Evolutionary conservation across 106 monocot species (phyloP), one percentile per base, ranked within the genome.

Genomic region (Agapanthus africanus): DNA sequence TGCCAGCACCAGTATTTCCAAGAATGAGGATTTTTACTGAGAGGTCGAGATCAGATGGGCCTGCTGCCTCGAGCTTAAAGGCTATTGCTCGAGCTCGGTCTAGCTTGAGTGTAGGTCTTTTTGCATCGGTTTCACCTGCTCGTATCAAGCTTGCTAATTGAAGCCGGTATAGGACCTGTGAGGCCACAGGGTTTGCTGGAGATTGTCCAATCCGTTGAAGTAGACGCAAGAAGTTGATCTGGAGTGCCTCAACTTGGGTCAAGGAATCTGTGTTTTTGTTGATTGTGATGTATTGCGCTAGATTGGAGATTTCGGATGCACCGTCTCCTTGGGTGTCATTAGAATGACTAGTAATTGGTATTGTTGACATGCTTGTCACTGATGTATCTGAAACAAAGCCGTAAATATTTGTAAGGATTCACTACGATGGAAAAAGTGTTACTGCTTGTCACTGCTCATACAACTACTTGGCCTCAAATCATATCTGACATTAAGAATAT

Each of bases 1-100:
- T 97, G 10, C 95, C 95, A 9, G 86, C 82, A 52, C 95, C 95
- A 14, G 91, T 97, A 76, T 69, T 88, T 32, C 95, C 95, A 37
- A 97, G 61, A 19, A 97, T 73, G 64, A 97, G 88, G 77, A 97
- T 87, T 69, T 68, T 88, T 11, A 97, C 28, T 32, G 91, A 82
- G 38, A 97, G 84, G 34, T 82, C 78, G 28, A 87, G 22, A 68
- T 80, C 71, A 19, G 67, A 38, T 52, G 69, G 79, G 59, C 73
- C 66, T 28, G 47, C 65, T 67, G 79, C 67, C 54, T 97, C 95
- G 27, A 74, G 70, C 40, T 69, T 67, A 44, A 72, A 70, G 59
- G 95, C 95, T 72, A 87, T 74, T 21, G 37, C 74, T 64, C 42
- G 82, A 57, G 82, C 83, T 68, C 71, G 72, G 42, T 80, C 75